Evolutionary conservation across 352 stramenopile genomes (phyloP).

Genomic region (Pythium utonaiense): DNA sequence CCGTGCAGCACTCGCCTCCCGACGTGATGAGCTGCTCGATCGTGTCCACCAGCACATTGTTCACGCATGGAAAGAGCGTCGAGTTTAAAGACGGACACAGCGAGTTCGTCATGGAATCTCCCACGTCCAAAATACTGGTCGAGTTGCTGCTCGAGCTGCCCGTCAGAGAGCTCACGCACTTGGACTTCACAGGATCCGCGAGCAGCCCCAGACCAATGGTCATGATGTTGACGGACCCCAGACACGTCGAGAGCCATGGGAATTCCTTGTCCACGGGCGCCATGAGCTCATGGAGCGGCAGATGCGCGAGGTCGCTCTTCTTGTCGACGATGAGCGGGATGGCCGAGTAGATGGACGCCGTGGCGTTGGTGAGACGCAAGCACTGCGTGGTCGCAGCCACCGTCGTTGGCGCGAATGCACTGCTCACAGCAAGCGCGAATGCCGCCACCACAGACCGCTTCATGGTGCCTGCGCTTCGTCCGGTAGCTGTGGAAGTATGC

Average conservation of each 20-base stretch:
- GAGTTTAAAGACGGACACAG: constrained; percentile 33
- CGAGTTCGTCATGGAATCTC: constrained; percentile 14
- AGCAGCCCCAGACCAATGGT: constrained; percentile 24
- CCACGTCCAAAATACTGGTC: not conserved
- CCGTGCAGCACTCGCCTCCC: constrained; percentile 29
- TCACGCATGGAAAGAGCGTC: constrained; percentile 33
- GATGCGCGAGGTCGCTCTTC: constrained; percentile 19
- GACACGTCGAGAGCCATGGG: constrained; percentile 37
- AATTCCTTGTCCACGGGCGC: constrained; percentile 28
- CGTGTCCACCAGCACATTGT: constrained; percentile 26
- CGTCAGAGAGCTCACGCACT: constrained; percentile 26
- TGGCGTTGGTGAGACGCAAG: constrained; percentile 19
- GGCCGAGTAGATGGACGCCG: constrained; percentile 22
- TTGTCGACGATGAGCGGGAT: constrained; percentile 24
- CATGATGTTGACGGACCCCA: constrained; percentile 31
- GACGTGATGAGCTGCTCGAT: constrained; percentile 26
- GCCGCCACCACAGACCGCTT: not conserved
- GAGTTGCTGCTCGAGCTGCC: not conserved
- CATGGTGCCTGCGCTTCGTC: not conserved
- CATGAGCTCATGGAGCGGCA: constrained; percentile 30
- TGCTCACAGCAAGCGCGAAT: not conserved
- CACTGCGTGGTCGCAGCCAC: constrained; percentile 14
- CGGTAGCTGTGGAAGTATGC: not conserved
- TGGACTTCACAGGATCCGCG: constrained; percentile 20
- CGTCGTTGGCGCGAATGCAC: not conserved